A percentile compares a stretch with the other conserved stretches of the same genome.
phyloP scores from a whole-genome alignment of 1,284 basidiomycete species.

The Irpex rosettiformis region DNA sequence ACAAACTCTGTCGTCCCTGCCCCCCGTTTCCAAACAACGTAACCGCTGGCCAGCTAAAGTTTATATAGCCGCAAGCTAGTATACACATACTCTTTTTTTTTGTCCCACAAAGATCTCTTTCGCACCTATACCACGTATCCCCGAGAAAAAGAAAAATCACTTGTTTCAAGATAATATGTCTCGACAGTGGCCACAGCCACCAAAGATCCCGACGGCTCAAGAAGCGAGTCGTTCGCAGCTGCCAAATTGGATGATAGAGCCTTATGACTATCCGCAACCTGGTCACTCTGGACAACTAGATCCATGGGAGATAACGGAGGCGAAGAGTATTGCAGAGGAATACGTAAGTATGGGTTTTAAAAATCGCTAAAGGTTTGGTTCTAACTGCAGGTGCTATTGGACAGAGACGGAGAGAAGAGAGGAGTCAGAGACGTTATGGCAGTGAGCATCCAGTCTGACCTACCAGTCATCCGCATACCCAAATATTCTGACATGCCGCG shows the following conservation, averaged over 20 bases:
- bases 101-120: neutral
- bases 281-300: neutral
- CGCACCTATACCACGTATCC: neutral
- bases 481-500: neutral
- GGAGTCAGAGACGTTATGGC: neutral
- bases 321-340: neutral
- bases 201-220: neutral
- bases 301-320: neutral
- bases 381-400: neutral
- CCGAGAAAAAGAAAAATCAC: neutral
- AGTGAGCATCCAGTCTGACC: neutral
- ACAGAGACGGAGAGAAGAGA: neutral
- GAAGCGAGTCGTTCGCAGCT: neutral
- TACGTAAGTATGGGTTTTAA: neutral
- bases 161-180: no score
- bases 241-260: neutral
- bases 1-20: neutral
- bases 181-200: neutral
- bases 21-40: neutral
- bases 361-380: neutral
- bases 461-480: neutral
- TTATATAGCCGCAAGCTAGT: neutral
- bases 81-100: neutral
- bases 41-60: neutral
- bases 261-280: neutral